A percentile compares a stretch with the other conserved stretches of the same genome.
Conservation (phyloP, 495 filamentous ascomycete species). For the Neurospora sp. region DNA sequence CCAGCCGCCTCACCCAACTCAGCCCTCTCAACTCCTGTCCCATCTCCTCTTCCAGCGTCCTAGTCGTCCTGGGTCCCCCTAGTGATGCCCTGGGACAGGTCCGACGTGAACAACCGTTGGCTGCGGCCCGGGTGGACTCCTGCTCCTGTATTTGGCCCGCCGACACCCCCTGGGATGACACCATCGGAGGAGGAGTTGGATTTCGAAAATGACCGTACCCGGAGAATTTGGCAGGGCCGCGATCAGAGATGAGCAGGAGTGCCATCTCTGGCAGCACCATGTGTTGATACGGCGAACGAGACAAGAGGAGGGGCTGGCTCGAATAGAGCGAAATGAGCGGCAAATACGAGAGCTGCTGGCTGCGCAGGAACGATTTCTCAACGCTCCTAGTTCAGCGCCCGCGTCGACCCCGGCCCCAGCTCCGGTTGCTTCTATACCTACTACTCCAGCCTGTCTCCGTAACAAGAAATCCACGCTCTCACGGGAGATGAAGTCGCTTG, state of each 20-base stretch:
- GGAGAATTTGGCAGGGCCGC: not conserved
- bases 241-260: not conserved
- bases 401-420: no score
- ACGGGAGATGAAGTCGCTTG: rapidly evolving
- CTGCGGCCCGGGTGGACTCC: no score
- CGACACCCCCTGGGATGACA: no score
- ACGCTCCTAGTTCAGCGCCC: not conserved
- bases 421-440: not conserved
- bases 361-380: not conserved
- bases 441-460: not conserved
- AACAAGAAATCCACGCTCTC: not conserved
- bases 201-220: not conserved
- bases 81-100: no score
- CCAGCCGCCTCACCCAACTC: no score
- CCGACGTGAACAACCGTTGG: no score
- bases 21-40: no score
- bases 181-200: not conserved
- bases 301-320: not conserved
- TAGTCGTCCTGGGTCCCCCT: no score
- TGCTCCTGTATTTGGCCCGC: no score
- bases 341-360: not conserved
- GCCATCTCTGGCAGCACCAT: not conserved
- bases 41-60: no score
- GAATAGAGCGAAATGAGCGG: not conserved
- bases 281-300: not conserved